Base-by-base conservation (phyloP, 2,329 filamentous ascomycete genomes). In the Mycosphaerella sp. region DNA sequence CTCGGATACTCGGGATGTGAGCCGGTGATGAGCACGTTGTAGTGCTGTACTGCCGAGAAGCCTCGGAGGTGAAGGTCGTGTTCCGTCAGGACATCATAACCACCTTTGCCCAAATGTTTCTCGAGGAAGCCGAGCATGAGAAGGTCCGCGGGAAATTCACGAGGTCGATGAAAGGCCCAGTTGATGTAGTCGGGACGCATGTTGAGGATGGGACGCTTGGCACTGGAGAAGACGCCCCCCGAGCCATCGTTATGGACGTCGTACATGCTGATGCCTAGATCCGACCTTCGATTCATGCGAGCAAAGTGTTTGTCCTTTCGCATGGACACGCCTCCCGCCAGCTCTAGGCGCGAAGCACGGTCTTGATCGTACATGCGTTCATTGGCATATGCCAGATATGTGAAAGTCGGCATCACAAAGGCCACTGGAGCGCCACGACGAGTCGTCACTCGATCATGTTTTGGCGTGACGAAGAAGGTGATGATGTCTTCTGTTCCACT, bases 91-190 rank as follows among this genome's bases (percentile, higher is more conserved):
- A 51, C 14, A 14, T 51, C 48, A 41, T 51, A 51, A 3, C 40
- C 39, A 31, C 48, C 48, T 44, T 26, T 51, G 7, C 48, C 48
- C 5, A 51, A 14, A 11, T 51, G 42, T n/a, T 12, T 14, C 43
- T 51, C 48, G 12, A 51, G 29, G 31, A 51, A 51, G 12, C 48
- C 48, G 32, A 51, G 14, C 48, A 51, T 51, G 26, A 51, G 48
- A 8, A 51, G 21, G 9, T 51, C 48, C 3, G 48, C 48, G 8
- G 38, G 41, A 14, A 51, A 51, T n/a, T 51, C 48, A 1, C 48
- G 39, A 21, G 48, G 48, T 44, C 48, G 39, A 45, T 51, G 48
- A 14, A 51, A 51, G 3, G 39, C 48, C 39, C 39, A 51, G 6
- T 51, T 21, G 14, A 51, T 41, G 10, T 51, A 51, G 14, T 51